These are phyloP conservation scores for Yamadazyma diospyri DNA, from an alignment of 1,139 yeast species.

Conservation along the genomic window DNA sequence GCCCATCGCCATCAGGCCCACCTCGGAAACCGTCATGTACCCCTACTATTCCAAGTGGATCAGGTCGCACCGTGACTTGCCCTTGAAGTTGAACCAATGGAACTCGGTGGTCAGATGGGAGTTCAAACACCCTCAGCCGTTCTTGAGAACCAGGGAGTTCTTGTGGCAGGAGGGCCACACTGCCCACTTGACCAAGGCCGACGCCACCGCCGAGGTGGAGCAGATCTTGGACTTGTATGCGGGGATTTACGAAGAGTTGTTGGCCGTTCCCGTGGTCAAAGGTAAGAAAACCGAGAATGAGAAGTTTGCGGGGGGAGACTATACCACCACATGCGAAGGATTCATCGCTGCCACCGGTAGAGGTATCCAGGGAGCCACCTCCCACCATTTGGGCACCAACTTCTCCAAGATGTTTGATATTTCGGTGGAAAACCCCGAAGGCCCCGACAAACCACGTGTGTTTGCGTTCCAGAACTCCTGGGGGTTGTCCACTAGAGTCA, in stretches of 20 bases:
- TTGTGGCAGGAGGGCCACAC: conserved; percentile 99
- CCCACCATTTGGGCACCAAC: conserved; percentile 97
- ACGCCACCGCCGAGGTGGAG: conserved; percentile 78
- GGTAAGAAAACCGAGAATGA: conserved; percentile 97
- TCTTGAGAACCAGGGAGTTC: conserved; percentile 97
- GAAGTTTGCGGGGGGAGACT: conserved; percentile 96
- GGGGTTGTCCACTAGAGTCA: conserved; percentile 98
- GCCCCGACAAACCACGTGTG: conserved; percentile 79
- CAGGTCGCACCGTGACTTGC: conserved; percentile 96
- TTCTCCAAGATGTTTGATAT: conserved; percentile 98
- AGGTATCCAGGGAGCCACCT: conserved; percentile 99
- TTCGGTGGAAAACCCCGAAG: conserved; percentile 91
- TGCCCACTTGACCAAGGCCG: conserved; percentile 80
- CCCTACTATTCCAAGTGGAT: conserved; percentile 99
- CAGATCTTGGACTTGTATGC: conserved; percentile 86
- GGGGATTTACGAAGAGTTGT: conserved; percentile 79
- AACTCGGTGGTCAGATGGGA: conserved; percentile 99
- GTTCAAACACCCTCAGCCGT: conserved; percentile 99
- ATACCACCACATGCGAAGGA: conserved; percentile 95
- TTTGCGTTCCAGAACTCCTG: conserved; percentile 96
- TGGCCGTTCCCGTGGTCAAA: conserved; percentile 96
- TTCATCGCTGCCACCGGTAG: conserved; percentile 98
- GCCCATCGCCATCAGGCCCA: conserved; percentile 98
- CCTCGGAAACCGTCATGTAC: conserved; percentile 99
- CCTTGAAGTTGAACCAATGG: conserved; percentile 97